Evolutionary conservation across 345 rosid genomes (phyloP).

Genomic region (Arabidopsis arenosa): DNA sequence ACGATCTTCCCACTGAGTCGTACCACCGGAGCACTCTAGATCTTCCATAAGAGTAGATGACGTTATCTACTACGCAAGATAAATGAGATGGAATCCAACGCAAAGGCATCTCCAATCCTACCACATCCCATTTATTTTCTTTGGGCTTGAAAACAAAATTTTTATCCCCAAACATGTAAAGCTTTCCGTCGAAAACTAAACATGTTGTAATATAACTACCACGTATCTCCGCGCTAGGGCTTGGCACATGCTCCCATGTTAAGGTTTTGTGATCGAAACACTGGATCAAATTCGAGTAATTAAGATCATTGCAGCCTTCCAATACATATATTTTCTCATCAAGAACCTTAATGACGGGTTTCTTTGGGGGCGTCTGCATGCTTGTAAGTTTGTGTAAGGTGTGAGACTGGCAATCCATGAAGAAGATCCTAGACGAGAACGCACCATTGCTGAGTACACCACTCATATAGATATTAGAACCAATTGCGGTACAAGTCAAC

Average conservation of each 20-base stretch:
- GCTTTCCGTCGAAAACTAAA: background rate
- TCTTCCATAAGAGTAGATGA: conserved; percentile 53
- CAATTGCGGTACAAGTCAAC: background rate
- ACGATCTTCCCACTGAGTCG: conserved; percentile 41
- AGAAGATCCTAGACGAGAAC: background rate
- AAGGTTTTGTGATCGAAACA: background rate
- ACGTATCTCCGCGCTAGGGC: background rate
- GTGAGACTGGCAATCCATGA: background rate
- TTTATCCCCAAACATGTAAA: background rate
- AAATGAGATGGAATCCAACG: conserved; percentile 4
- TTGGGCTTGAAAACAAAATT: background rate
- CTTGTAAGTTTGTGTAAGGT: background rate
- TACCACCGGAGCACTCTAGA: conserved; percentile 54
- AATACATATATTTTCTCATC: background rate
- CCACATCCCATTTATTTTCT: conserved; percentile 26
- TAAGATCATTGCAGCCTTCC: background rate
- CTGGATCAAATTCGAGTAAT: background rate
- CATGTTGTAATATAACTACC: background rate
- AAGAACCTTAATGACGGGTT: background rate
- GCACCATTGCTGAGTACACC: background rate
- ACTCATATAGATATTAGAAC: background rate
- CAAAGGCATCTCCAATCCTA: conserved; percentile 57
- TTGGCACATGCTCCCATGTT: conserved; percentile 2
- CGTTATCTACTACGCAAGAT: conserved; percentile 60
- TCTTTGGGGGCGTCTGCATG: background rate